Base-by-base conservation (phyloP, 1,284 basidiomycete genomes). In the Sporisorium sorghi region DNA sequence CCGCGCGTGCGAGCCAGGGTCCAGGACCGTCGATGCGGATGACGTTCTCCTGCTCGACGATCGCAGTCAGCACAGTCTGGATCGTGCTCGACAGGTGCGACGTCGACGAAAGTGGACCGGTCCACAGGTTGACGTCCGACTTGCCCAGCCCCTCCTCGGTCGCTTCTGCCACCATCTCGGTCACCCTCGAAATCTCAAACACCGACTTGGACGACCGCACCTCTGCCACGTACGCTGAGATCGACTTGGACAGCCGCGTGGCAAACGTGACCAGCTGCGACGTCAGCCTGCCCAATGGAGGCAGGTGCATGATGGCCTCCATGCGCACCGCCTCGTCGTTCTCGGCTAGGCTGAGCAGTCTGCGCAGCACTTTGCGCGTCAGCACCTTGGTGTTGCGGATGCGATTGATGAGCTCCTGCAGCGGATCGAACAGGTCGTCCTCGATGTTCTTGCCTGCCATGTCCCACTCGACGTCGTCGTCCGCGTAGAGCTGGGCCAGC, bases 1-100 rank as follows among this genome's bases (percentile, higher is more conserved):
- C 89, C 5, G 96, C 89, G n/a, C 97, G 89, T 0, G 89, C 87
- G 0, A 93, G 86, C 96, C 96, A 99, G 0, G 97, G 97, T 3
- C 54, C 58, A 1, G 64, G 40, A 26, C 78, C 82, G 30, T 58
- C 49, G 58, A 83, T 73, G n/a, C 76, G 67, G 48, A 80, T 73
- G 28, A 80, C 79, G 46, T 83, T 79, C 11, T 76, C 72, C 48
- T 80, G 79, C 49, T 83, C 81, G 11, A 66, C 69, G 5, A 78
- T 76, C 15, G 67, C 74, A 2, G 49, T 56, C 1, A 82, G 74
- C 14, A 83, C 58, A 23, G 68, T 63, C 4, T 68, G 58, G 43
- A 83, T 75, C 7, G 80, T 76, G 2, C 47, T 50, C 2, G 78
- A 48, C 8, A 83, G 69, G 21, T 74, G 63, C 2, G 60, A 57